A percentile compares a stretch with the other conserved stretches of the same genome.
Conservation (phyloP, 352 stramenopile genomes). For the Pythium myriotylum region DNA sequence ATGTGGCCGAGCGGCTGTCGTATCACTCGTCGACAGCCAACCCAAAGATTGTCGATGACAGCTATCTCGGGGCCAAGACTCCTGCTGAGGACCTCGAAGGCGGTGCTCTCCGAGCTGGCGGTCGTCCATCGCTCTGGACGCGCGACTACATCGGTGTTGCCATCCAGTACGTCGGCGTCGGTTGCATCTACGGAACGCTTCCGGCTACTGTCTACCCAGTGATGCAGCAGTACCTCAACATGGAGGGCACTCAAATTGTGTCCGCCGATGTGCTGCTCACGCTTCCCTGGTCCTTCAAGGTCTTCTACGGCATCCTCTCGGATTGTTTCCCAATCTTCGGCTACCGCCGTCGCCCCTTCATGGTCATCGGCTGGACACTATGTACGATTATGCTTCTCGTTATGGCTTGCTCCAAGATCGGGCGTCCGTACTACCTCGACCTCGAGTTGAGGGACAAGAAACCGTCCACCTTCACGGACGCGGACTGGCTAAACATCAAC, state of each 20-base stretch:
- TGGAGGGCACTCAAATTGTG: slow-evolving; percentile 21
- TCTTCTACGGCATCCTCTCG: slow-evolving; percentile 32
- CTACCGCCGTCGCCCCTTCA: slow-evolving; percentile 28
- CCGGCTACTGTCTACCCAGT: slow-evolving; percentile 27
- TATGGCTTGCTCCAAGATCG: slow-evolving; percentile 19
- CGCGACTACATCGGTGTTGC: slow-evolving; percentile 4
- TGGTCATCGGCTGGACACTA: slow-evolving; percentile 28
- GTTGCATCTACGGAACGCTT: slow-evolving; percentile 22
- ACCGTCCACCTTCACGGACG: not conserved
- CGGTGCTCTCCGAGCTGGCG: slow-evolving; percentile 24
- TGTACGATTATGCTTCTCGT: slow-evolving; percentile 16
- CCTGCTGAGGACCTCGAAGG: slow-evolving; percentile 1
- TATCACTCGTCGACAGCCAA: not conserved
- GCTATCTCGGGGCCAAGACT: slow-evolving; percentile 11
- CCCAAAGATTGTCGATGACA: too few relatives aligned
- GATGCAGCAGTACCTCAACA: slow-evolving; percentile 29
- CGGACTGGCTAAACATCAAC: slow-evolving; percentile 14
- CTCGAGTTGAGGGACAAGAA: not conserved
- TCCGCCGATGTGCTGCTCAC: slow-evolving; percentile 21
- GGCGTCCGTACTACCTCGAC: slow-evolving; percentile 20
- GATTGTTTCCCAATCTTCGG: slow-evolving; percentile 28
- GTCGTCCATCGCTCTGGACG: slow-evolving; percentile 3
- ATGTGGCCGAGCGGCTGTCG: slow-evolving; percentile 4
- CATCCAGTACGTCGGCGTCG: slow-evolving; percentile 27
- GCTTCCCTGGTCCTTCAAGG: slow-evolving; percentile 33